Conservation (phyloP, 2,329 filamentous ascomycete species). For the Beauveria sp. region DNA sequence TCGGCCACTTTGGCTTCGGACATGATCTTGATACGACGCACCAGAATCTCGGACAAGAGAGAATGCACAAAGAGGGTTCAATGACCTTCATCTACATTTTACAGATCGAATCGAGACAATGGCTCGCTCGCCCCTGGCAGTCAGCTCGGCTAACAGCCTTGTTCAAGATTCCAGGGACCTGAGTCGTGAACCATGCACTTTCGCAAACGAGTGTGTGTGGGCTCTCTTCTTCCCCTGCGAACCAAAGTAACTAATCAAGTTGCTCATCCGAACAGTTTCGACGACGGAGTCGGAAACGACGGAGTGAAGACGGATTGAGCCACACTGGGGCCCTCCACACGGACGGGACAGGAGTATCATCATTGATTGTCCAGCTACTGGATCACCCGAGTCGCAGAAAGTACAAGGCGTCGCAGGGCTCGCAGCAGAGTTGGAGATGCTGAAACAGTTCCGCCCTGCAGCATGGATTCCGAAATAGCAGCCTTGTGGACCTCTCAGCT, state of each 20-base stretch:
- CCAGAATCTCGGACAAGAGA: neutral
- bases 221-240: neutral
- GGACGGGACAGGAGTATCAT: too few species aligned
- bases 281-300: neutral
- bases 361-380: too few species aligned
- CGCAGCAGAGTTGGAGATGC: too few species aligned
- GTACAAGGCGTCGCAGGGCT: too few species aligned
- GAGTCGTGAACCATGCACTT: neutral
- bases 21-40: neutral
- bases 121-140: too few species aligned
- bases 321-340: too few species aligned
- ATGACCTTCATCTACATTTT: neutral
- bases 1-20: constrained; percentile 13
- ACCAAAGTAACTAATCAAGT: too few species aligned
- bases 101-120: neutral
- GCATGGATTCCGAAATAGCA: too few species aligned
- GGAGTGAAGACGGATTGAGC: neutral
- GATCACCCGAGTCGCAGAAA: too few species aligned
- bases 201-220: neutral
- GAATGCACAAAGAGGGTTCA: neutral
- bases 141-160: neutral
- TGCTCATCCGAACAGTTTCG: neutral
- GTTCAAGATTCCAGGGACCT: neutral
- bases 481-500: too few species aligned
- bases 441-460: too few species aligned